Base-by-base conservation (phyloP, 108 stramenopile genomes). In the Craspedostauros australis region DNA sequence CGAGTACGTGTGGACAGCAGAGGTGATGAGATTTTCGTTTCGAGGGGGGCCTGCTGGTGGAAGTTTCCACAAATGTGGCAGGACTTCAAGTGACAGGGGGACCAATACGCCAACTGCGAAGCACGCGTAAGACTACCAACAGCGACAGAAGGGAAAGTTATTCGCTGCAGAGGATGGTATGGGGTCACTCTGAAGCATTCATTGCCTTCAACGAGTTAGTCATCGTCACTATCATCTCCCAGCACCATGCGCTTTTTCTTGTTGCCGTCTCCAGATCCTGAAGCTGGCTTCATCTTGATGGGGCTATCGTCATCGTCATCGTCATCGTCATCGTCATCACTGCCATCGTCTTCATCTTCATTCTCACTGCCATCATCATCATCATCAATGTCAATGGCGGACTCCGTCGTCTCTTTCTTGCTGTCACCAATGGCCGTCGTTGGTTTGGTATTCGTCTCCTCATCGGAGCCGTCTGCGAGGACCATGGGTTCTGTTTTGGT, bases 211-310 rank as follows among this genome's bases (percentile, higher is more conserved):
- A n/a, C n/a, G n/a, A n/a, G n/a, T 50, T 34, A 50, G 32, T 50
- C 50, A 18, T 36, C 37, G 14, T 50, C 50, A 29, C 50, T 50
- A n/a, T n/a, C n/a, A 29, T 50, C 50, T 28, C 37, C 50, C 6
- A 50, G 50, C 5, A 50, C 16, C 7, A 50, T 37, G 34, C 50
- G 50, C 16, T 36, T 32, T 19, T 34, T 50, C 18, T 23, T 34
- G 19, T 19, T 19, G 22, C 23, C 23, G 28, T 26, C 34, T 32
- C 16, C 37, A 5, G 24, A 26, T 0, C 32, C 32, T 0, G 34
- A 37, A 7, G 34, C 32, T 4, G 1, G 37, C 8, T 20, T 32
- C 22, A 37, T 50, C 50, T 7, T 36, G 28, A 33, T 8, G 11
- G 50, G 50, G 11, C 18, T 50, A 34, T 50, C 32, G 6, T 50